phyloP scores from a whole-genome alignment of 495 filamentous ascomycete species.

The Sporormia fimetaria region DNA sequence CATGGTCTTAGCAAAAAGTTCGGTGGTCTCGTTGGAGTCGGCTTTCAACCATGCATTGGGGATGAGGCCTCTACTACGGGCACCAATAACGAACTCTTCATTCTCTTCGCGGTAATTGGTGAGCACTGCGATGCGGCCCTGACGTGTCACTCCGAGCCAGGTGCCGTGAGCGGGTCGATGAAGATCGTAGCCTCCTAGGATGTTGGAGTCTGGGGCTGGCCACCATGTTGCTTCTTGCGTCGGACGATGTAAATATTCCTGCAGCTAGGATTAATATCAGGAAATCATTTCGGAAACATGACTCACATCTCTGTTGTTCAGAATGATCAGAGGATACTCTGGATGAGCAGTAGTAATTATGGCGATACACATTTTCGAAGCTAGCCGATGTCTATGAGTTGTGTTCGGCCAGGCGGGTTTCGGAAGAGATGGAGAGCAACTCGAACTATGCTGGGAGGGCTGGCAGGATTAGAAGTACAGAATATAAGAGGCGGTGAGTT shows the following conservation, averaged over 20 bases:
- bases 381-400: slow-evolving; percentile 4
- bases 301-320: slow-evolving; percentile 84
- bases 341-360: slow-evolving; percentile 85
- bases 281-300: neutral
- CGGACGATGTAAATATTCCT: slow-evolving; percentile 77
- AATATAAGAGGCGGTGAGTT: no score
- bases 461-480: no score
- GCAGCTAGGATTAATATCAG: neutral
- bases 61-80: slow-evolving; percentile 67
- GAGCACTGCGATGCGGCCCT: slow-evolving; percentile 76
- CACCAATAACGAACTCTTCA: slow-evolving; percentile 40
- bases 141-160: slow-evolving; percentile 82
- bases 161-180: slow-evolving; percentile 62
- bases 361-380: slow-evolving; percentile 73
- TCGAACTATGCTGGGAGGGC: no score
- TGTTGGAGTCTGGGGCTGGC: slow-evolving; percentile 47
- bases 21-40: slow-evolving; percentile 36
- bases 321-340: slow-evolving; percentile 72
- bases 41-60: slow-evolving; percentile 73
- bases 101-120: slow-evolving; percentile 88
- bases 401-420: neutral
- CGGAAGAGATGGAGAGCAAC: neutral
- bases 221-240: slow-evolving; percentile 80
- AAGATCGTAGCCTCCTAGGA: slow-evolving; percentile 60
- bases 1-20: slow-evolving; percentile 57